phyloP scores from a whole-genome alignment of 805 yeast species.

The Kodamaea kakaduensis region DNA sequence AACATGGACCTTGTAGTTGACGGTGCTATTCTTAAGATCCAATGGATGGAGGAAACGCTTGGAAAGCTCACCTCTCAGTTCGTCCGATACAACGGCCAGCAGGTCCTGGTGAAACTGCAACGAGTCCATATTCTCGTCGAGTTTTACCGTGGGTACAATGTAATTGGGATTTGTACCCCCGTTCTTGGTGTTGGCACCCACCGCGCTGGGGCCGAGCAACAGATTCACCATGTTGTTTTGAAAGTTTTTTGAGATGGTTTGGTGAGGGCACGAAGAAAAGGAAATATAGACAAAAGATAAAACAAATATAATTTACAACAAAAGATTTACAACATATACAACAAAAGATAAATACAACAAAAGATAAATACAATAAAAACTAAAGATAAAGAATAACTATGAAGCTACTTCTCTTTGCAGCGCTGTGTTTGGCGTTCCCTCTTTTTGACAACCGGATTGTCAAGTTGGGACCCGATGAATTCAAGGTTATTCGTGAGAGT shows the following conservation, averaged over 20 bases:
- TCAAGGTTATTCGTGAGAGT: constrained; percentile 30
- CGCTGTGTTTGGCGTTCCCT: too few species aligned
- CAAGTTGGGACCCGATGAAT: constrained; percentile 33
- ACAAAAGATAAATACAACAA: too few species aligned
- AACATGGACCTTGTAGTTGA: constrained; percentile 40
- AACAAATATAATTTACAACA: too few species aligned
- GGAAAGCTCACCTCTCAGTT: constrained; percentile 20
- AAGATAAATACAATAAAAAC: too few species aligned
- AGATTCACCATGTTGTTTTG: constrained; percentile 4
- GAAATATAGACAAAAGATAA: too few species aligned
- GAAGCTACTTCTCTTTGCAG: too few species aligned
- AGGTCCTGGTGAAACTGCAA: constrained; percentile 18
- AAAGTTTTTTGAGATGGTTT: constrained; percentile 7
- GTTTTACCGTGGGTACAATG: constrained; percentile 30
- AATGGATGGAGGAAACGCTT: constrained; percentile 33
- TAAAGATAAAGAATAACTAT: too few species aligned
- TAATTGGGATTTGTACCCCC: constrained; percentile 17
- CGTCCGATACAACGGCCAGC: constrained; percentile 13
- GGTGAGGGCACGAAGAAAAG: constrained; percentile 7
- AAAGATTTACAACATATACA: too few species aligned
- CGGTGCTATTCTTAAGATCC: constrained; percentile 35
- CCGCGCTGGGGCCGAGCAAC: constrained; percentile 1
- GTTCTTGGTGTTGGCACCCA: not conserved
- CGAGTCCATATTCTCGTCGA: constrained; percentile 22
- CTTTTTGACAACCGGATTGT: constrained; percentile 20